Evolutionary conservation across 148 eudicot genomes (phyloP).

Genomic region (Nepenthes mirabilis): DNA sequence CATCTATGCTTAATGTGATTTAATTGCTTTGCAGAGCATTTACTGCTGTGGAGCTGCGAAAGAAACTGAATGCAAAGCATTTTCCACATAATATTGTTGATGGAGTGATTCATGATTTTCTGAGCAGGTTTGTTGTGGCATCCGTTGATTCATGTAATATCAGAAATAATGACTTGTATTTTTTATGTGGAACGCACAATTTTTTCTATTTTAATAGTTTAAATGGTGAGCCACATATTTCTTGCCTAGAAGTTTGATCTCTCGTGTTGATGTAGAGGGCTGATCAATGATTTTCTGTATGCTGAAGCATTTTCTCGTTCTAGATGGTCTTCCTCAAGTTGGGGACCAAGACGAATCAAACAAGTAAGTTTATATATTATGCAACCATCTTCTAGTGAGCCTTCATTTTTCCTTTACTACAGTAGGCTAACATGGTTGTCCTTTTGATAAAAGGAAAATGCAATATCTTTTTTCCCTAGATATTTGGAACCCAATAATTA

Average conservation of each 20-base stretch:
- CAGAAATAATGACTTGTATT: not conserved
- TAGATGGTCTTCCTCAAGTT: conserved; percentile 70
- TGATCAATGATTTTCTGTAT: conserved; percentile 65
- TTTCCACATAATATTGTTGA: conserved; percentile 39
- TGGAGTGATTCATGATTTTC: conserved; percentile 48
- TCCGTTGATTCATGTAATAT: not conserved
- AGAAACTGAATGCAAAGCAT: conserved; percentile 53
- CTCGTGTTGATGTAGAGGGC: conserved; percentile 38
- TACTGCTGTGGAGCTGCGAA: conserved; percentile 61
- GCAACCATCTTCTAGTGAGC: not conserved
- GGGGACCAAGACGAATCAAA: conserved; percentile 90
- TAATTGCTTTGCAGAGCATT: conserved; percentile 39
- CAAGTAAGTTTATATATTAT: conserved; percentile 36
- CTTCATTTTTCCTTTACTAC: not conserved
- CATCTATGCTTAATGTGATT: not conserved
- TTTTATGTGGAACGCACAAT: not conserved
- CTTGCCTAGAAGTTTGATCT: not conserved
- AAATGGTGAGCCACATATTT: not conserved
- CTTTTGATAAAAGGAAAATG: too few species aligned
- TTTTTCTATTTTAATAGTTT: not conserved
- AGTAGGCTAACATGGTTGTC: not conserved
- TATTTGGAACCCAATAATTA: too few species aligned
- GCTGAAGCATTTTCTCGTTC: conserved; percentile 80
- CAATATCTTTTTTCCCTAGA: too few species aligned
- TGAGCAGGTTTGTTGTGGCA: conserved; percentile 34